Conservation (phyloP, 495 filamentous ascomycete species). For the Talaromyces adpressus region DNA sequence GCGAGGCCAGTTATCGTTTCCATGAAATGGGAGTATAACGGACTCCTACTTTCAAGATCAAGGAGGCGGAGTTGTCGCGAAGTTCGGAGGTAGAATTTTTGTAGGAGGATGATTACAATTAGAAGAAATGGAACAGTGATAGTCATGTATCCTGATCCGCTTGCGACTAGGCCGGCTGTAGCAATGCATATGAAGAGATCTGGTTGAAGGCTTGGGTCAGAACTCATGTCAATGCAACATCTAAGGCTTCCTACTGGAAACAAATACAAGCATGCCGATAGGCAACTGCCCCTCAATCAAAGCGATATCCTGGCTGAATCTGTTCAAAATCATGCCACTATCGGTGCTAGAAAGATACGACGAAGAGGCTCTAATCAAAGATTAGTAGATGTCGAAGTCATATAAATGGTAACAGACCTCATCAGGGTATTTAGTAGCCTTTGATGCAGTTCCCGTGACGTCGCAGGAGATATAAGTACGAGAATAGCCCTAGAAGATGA, state of each 20-base stretch:
- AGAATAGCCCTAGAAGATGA: background rate
- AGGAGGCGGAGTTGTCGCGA: constrained; percentile 53
- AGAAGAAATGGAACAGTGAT: constrained; percentile 43
- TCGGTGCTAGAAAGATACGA: constrained; percentile 40
- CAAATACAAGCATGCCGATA: constrained; percentile 14
- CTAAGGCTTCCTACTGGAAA: background rate
- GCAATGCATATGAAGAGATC: constrained; percentile 5
- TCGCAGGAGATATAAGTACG: constrained; percentile 3
- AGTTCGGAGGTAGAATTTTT: constrained; percentile 55
- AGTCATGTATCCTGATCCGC: constrained; percentile 32
- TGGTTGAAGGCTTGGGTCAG: background rate
- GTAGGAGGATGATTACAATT: constrained; percentile 43
- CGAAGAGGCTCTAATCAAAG: constrained; percentile 28
- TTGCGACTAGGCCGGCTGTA: constrained; percentile 18
- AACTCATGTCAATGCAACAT: background rate
- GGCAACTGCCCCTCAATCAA: constrained; percentile 52
- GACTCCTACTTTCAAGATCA: constrained; percentile 48
- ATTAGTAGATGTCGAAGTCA: background rate
- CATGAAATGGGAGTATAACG: constrained; percentile 66
- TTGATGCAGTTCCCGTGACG: constrained; percentile 1
- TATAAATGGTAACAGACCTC: background rate
- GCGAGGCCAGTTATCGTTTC: constrained; percentile 57
- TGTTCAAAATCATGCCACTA: constrained; percentile 37
- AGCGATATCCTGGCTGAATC: constrained; percentile 56
- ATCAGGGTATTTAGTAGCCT: background rate